Conservation (phyloP, 2,329 filamentous ascomycete species). For the Curvularia eragrostidis region DNA sequence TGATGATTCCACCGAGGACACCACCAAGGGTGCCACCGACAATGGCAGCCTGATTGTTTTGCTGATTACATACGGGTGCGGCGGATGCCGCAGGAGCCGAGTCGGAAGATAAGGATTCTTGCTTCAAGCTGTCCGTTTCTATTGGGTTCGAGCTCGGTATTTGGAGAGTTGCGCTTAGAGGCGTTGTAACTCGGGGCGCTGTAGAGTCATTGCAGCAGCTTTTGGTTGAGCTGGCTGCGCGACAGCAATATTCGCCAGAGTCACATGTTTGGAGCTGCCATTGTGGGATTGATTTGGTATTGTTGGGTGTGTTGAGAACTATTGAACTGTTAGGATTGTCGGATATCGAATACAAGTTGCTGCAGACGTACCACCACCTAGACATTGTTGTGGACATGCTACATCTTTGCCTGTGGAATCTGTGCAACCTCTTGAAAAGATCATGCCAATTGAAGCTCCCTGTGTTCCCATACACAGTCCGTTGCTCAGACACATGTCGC, state of each 20-base stretch:
- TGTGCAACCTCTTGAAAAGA: constrained; percentile 47
- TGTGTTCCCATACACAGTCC: constrained; percentile 46
- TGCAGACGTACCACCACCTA: constrained; percentile 36
- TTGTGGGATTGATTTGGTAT: constrained; percentile 25
- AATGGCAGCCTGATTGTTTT: constrained; percentile 30
- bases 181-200: constrained; percentile 32
- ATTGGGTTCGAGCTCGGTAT: constrained; percentile 12
- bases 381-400: constrained; percentile 41
- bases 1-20: constrained; percentile 31
- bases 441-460: constrained; percentile 37
- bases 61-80: constrained; percentile 22
- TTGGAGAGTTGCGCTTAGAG: constrained; percentile 32
- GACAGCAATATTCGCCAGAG: constrained; percentile 46
- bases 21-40: constrained; percentile 38
- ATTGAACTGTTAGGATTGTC: constrained; percentile 16
- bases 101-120: constrained; percentile 18
- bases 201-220: constrained; percentile 43
- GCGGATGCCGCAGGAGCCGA: constrained; percentile 10
- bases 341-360: background rate
- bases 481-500: constrained; percentile 44
- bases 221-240: constrained; percentile 29
- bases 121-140: constrained; percentile 12
- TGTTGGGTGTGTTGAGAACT: constrained; percentile 21
- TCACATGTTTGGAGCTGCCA: constrained; percentile 48
- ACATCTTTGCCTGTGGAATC: constrained; percentile 40